Conservation (phyloP, 2,329 filamentous ascomycete species). For the Lachnellula cervina region DNA sequence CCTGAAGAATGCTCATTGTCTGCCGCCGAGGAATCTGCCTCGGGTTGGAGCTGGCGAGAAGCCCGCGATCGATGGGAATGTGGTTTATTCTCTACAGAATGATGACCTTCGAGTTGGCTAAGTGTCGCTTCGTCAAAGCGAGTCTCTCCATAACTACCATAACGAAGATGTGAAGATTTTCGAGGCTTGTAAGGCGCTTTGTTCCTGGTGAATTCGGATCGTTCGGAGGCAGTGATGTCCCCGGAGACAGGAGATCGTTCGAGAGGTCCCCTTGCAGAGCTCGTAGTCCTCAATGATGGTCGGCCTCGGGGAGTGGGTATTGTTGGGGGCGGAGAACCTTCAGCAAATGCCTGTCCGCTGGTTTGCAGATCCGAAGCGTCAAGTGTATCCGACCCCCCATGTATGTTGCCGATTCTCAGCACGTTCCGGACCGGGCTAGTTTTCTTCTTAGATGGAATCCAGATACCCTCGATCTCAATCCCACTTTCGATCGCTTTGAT, state of each 20-base stretch:
- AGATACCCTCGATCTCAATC: conserved; percentile 79
- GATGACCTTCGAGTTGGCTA: conserved; percentile 23
- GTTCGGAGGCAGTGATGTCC: neutral
- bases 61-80: conserved; percentile 16
- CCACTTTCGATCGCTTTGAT: conserved; percentile 80
- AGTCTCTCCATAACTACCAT: conserved; percentile 24
- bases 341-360: conserved; percentile 1
- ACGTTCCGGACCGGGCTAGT: conserved; percentile 24
- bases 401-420: conserved; percentile 14
- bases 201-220: conserved; percentile 1
- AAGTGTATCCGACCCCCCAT: conserved; percentile 6
- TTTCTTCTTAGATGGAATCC: conserved; percentile 44
- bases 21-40: conserved; percentile 23
- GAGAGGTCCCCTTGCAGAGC: neutral
- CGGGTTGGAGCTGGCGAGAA: conserved; percentile 8
- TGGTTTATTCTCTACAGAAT: conserved; percentile 13
- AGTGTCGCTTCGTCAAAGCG: conserved; percentile 26
- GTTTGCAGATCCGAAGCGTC: conserved; percentile 7
- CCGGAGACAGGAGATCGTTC: conserved; percentile 1
- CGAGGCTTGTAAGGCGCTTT: conserved; percentile 30
- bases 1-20: conserved; percentile 30
- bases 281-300: conserved; percentile 1
- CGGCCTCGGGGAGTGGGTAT: conserved; percentile 7
- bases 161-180: conserved; percentile 32
- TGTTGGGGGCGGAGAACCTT: neutral